A percentile compares a stretch with the other conserved stretches of the same genome.
Evolutionary conservation across 345 rosid species (phyloP).

Genomic region (Aegle marmelos): DNA sequence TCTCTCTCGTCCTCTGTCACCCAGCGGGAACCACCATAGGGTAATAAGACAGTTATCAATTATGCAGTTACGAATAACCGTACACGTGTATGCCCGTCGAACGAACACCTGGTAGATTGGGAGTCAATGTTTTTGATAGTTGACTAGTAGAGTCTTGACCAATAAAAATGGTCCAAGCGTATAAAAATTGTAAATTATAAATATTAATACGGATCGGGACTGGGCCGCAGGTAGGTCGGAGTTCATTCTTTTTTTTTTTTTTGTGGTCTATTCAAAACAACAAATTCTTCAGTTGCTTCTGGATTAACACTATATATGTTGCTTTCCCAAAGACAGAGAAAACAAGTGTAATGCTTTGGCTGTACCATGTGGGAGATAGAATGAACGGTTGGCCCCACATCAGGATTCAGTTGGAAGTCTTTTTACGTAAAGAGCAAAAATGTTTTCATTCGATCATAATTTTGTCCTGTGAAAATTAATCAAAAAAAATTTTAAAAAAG

Average conservation of each 20-base stretch:
- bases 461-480: too few species aligned
- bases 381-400: neutral
- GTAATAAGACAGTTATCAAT: too few species aligned
- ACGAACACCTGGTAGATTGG: neutral
- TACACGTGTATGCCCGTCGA: neutral
- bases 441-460: too few species aligned
- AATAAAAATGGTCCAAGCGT: neutral
- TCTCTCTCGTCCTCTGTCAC: too few species aligned
- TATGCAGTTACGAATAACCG: neutral
- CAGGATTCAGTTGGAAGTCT: too few species aligned
- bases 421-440: too few species aligned
- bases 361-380: neutral
- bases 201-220: neutral
- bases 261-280: neutral
- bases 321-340: neutral
- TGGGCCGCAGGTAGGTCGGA: neutral
- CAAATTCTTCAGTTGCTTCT: neutral
- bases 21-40: too few species aligned
- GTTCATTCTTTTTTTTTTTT: neutral
- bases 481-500: too few species aligned
- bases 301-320: neutral
- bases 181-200: neutral
- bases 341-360: neutral
- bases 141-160: neutral
- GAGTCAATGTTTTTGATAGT: neutral